A percentile compares a stretch with the other conserved stretches of the same genome.
phyloP scores from a whole-genome alignment of 1,139 yeast species.

The Suhomyces bolitotheri region DNA sequence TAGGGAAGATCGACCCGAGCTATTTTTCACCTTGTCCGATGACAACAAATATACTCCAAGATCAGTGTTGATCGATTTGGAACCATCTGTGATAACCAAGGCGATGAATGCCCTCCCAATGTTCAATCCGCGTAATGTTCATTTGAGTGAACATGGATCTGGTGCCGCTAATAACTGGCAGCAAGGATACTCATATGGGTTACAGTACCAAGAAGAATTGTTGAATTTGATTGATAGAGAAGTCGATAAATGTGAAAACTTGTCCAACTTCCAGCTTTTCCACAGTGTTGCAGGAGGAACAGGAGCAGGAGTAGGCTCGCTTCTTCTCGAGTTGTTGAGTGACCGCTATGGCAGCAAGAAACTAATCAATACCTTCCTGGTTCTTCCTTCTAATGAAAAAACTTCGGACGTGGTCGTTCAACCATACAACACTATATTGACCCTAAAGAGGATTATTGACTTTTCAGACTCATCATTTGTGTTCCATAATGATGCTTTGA shows the following conservation, averaged over 20 bases:
- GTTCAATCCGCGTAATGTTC: slow-evolving; percentile 83
- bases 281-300: slow-evolving; percentile 99
- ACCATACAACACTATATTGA: slow-evolving; percentile 86
- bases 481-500: slow-evolving; percentile 85
- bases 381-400: slow-evolving; percentile 74
- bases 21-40: slow-evolving; percentile 79
- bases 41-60: slow-evolving; percentile 80
- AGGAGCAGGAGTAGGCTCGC: slow-evolving; percentile 93
- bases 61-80: slow-evolving; percentile 80
- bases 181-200: slow-evolving; percentile 80
- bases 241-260: slow-evolving; percentile 84
- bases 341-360: slow-evolving; percentile 83
- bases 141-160: slow-evolving; percentile 74
- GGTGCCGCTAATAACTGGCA: slow-evolving; percentile 99
- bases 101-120: slow-evolving; percentile 60
- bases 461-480: slow-evolving; percentile 84
- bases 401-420: slow-evolving; percentile 96
- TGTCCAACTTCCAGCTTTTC: slow-evolving; percentile 85
- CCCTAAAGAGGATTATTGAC: slow-evolving; percentile 78
- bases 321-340: slow-evolving; percentile 69
- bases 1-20: slow-evolving; percentile 74
- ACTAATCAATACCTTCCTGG: slow-evolving; percentile 78
- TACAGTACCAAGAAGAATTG: slow-evolving; percentile 65
- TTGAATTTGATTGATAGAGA: slow-evolving; percentile 86
- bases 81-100: slow-evolving; percentile 82